Evolutionary conservation across 2,329 filamentous ascomycete species (phyloP).

Genomic region (Fusarium sp.): DNA sequence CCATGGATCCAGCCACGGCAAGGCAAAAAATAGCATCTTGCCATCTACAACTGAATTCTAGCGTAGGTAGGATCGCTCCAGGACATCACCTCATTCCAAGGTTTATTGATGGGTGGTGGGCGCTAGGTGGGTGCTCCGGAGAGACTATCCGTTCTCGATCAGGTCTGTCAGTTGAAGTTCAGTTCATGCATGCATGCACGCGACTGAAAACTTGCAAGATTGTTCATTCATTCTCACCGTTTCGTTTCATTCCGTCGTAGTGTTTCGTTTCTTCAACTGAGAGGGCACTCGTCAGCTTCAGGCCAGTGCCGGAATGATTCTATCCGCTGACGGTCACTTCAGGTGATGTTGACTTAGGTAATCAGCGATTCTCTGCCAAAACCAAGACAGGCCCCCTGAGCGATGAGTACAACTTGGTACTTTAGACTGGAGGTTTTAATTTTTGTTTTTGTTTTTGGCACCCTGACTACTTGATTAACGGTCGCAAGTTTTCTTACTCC

Average conservation of each 20-base stretch:
- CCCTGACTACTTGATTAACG: not conserved
- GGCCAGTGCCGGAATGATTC: constrained; percentile 1
- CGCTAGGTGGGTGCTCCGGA: not conserved
- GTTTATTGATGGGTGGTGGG: not conserved
- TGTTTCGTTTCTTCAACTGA: constrained; percentile 23
- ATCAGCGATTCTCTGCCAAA: not conserved
- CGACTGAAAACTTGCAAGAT: not conserved
- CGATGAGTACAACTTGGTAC: not conserved
- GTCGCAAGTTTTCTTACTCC: not conserved
- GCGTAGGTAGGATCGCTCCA: constrained; percentile 16
- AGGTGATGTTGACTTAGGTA: not conserved
- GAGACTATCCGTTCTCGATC: not conserved
- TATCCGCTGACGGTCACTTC: constrained; percentile 12
- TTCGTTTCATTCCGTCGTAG: constrained; percentile 21
- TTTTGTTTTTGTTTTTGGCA: not conserved
- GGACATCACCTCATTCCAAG: constrained; percentile 14
- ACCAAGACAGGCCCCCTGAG: not conserved
- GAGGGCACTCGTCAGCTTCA: constrained; percentile 30
- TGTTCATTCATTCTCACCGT: constrained; percentile 21
- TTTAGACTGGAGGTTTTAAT: not conserved
- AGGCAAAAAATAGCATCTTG: constrained; percentile 18
- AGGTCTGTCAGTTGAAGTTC: constrained; percentile 7
- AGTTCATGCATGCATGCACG: constrained; percentile 3
- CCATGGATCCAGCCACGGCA: not conserved
- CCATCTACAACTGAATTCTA: not conserved